Evolutionary conservation across 805 yeast genomes (phyloP).

Genomic region (Scheffersomyces ergatensis): DNA sequence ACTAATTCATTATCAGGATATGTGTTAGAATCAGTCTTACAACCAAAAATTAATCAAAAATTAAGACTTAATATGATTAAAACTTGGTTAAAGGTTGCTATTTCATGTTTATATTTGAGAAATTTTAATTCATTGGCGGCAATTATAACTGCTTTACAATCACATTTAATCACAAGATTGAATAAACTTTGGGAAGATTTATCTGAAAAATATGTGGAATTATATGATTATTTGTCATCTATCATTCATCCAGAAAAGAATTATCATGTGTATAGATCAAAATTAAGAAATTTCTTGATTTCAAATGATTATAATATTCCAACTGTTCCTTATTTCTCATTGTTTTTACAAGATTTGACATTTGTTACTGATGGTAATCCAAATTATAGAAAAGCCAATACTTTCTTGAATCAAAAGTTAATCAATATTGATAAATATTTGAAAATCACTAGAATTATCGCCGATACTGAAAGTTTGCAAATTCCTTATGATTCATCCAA

Average conservation of each 20-base stretch:
- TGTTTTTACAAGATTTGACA: slow-evolving; percentile 75
- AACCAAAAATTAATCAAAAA: slow-evolving; percentile 46
- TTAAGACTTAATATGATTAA: slow-evolving; percentile 55
- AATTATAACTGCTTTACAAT: slow-evolving; percentile 72
- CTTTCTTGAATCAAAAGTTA: slow-evolving; percentile 53
- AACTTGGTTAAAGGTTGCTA: slow-evolving; percentile 72
- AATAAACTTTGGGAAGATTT: slow-evolving; percentile 57
- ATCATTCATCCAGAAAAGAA: slow-evolving; percentile 76
- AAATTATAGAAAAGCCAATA: slow-evolving; percentile 60
- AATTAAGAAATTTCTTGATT: slow-evolving; percentile 53
- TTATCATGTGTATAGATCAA: slow-evolving; percentile 64
- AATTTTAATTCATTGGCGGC: slow-evolving; percentile 80
- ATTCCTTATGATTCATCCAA: slow-evolving; percentile 45
- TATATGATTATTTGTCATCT: slow-evolving; percentile 62
- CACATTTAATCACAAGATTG: slow-evolving; percentile 65
- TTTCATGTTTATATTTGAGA: slow-evolving; percentile 68
- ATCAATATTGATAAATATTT: slow-evolving; percentile 74
- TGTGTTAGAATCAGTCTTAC: slow-evolving; percentile 66
- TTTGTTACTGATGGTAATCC: slow-evolving; percentile 83
- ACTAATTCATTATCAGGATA: slow-evolving; percentile 72
- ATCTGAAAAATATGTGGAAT: slow-evolving; percentile 56
- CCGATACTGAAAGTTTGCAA: slow-evolving; percentile 68
- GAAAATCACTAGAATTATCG: slow-evolving; percentile 62
- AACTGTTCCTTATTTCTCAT: slow-evolving; percentile 71
- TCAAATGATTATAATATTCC: slow-evolving; percentile 54